phyloP scores from a whole-genome alignment of 2,329 filamentous ascomycete species.

The Ophiostoma pallidulum region DNA sequence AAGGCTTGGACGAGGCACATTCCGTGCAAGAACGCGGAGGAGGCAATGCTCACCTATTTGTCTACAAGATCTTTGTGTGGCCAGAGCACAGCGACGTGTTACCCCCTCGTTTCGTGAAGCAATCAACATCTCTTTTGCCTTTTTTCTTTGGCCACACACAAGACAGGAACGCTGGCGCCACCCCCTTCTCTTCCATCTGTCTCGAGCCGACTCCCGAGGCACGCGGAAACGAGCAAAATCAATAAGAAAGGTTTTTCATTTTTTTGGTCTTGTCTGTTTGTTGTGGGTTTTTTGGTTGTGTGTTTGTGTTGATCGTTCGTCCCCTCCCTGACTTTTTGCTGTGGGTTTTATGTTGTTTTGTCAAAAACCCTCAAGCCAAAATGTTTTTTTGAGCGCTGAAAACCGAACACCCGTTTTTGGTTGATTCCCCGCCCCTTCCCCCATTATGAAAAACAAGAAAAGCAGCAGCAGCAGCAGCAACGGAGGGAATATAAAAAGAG shows the following conservation, averaged over 20 bases:
- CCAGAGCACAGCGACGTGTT: too few relatives aligned
- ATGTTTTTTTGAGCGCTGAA: conserved; percentile 8
- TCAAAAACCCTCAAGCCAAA: background rate
- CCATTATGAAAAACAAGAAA: background rate
- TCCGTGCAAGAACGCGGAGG: too few relatives aligned
- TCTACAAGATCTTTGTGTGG: too few relatives aligned
- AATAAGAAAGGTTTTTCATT: conserved; percentile 1
- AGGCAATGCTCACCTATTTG: too few relatives aligned
- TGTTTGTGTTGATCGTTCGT: background rate
- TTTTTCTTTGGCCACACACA: too few relatives aligned
- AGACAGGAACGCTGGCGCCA: too few relatives aligned
- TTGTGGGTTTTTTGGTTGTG: background rate
- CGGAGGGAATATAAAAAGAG: background rate
- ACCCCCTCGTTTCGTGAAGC: too few relatives aligned
- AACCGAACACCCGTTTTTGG: conserved; percentile 1
- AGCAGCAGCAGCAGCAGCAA: conserved; percentile 1
- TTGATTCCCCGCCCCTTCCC: background rate
- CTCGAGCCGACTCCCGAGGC: too few relatives aligned
- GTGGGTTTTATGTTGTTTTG: background rate
- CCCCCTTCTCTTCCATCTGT: too few relatives aligned
- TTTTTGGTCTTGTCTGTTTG: background rate
- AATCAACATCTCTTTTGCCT: too few relatives aligned
- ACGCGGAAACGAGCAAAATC: too few relatives aligned
- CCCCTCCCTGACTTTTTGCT: background rate
- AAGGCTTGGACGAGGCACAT: too few relatives aligned